Conservation (phyloP, 2,329 filamentous ascomycete species). For the Xylaria sp. region DNA sequence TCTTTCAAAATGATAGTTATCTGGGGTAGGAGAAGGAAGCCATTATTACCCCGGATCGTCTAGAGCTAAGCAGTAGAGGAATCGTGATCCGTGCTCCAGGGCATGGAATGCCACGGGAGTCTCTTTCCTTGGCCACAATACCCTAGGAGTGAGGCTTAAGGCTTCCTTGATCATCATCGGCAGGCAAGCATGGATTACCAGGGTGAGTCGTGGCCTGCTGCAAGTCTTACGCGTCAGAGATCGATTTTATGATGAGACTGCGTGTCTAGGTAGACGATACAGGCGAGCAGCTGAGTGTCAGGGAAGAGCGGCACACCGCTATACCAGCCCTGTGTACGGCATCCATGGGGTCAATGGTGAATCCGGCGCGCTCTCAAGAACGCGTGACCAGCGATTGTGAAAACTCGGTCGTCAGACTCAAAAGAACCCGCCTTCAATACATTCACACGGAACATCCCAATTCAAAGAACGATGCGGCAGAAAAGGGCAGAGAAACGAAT, state of each 20-base stretch:
- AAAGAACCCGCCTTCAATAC: neutral
- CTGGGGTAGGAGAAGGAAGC: neutral
- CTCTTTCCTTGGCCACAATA: neutral
- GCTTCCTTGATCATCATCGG: neutral
- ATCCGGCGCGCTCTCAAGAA: neutral
- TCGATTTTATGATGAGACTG: constrained; percentile 2
- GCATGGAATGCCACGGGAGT: no score
- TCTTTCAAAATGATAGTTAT: neutral
- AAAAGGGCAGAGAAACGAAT: neutral
- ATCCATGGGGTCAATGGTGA: neutral
- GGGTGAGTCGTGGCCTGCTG: constrained; percentile 3
- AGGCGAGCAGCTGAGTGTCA: neutral
- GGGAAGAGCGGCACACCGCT: constrained; percentile 10
- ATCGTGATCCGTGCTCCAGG: neutral
- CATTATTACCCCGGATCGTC: constrained; percentile 14
- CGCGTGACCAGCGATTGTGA: neutral
- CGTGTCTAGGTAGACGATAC: neutral
- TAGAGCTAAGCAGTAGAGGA: neutral
- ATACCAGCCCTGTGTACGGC: neutral
- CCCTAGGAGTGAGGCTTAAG: neutral
- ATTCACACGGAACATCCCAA: neutral
- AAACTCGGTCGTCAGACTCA: neutral
- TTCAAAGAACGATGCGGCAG: neutral
- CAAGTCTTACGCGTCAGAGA: constrained; percentile 1
- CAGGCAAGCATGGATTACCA: neutral